These are phyloP conservation scores for Wickerhamiella parazyma DNA, from an alignment of 805 yeast species.

Conservation along the genomic window DNA sequence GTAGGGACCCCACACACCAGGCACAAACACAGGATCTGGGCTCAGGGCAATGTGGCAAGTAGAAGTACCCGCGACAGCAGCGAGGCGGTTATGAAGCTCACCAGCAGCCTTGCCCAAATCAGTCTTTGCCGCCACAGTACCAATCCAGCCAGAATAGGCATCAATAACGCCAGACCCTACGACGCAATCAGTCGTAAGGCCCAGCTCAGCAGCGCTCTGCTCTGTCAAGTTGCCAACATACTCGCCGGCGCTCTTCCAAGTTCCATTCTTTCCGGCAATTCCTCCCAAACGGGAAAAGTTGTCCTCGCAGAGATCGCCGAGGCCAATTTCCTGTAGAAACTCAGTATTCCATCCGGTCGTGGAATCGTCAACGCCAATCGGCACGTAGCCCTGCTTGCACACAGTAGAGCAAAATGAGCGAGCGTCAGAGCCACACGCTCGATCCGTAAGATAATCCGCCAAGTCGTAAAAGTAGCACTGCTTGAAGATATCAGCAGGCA, in stretches of 20 bases:
- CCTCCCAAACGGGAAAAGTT: slow-evolving; percentile 77
- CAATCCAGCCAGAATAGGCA: slow-evolving; percentile 98
- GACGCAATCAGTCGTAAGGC: slow-evolving; percentile 61
- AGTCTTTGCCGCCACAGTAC: slow-evolving; percentile 88
- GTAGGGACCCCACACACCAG: slow-evolving; percentile 99
- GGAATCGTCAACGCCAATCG: slow-evolving; percentile 81
- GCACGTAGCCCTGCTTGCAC: slow-evolving; percentile 92
- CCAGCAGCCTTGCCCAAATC: slow-evolving; percentile 21
- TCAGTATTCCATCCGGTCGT: slow-evolving; percentile 80
- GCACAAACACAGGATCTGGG: slow-evolving; percentile 70
- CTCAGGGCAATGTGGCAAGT: slow-evolving; percentile 92
- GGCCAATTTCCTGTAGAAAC: slow-evolving; percentile 52
- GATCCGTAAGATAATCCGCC: slow-evolving; percentile 82
- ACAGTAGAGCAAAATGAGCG: slow-evolving; percentile 83
- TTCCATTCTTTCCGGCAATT: slow-evolving; percentile 55
- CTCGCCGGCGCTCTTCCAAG: slow-evolving; percentile 78
- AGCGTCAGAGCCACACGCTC: slow-evolving; percentile 77
- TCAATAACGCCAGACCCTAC: slow-evolving; percentile 96
- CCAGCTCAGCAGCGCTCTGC: slow-evolving; percentile 66
- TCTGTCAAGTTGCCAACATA: slow-evolving; percentile 59
- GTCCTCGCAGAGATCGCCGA: slow-evolving; percentile 65
- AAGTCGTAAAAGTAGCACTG: slow-evolving; percentile 76
- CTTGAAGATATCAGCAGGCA: slow-evolving; percentile 47
- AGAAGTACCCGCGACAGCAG: slow-evolving; percentile 97
- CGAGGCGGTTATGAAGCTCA: slow-evolving; percentile 65